Conservation (phyloP, 2,329 filamentous ascomycete species). For the Sclerotinia borealis region DNA sequence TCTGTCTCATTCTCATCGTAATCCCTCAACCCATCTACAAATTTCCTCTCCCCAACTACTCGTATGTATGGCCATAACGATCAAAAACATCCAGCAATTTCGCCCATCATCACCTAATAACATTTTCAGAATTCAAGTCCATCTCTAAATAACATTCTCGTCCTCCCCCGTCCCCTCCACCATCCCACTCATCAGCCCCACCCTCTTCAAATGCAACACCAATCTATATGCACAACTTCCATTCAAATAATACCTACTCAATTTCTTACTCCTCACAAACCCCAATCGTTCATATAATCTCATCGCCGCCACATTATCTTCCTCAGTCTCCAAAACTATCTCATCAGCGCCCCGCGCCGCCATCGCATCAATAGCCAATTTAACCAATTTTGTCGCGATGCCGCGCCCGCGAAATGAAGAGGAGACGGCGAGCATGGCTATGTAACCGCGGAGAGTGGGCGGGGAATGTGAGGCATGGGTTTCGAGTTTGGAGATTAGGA, state of each 20-base stretch:
- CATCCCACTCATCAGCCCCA: slow-evolving; percentile 26
- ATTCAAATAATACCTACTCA: slow-evolving; percentile 94
- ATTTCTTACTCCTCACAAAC: slow-evolving; percentile 83
- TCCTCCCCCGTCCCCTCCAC: background rate
- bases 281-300: slow-evolving; percentile 89
- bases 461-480: slow-evolving; percentile 76
- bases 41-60: background rate
- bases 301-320: slow-evolving; percentile 84
- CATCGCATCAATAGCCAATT: slow-evolving; percentile 89
- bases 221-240: slow-evolving; percentile 91
- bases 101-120: background rate
- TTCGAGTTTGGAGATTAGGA: slow-evolving; percentile 93
- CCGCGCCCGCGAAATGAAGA: slow-evolving; percentile 74
- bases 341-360: slow-evolving; percentile 77
- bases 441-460: slow-evolving; percentile 77
- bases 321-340: slow-evolving; percentile 92
- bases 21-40: background rate
- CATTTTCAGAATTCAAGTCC: background rate
- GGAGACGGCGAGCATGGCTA: slow-evolving; percentile 95
- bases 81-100: no score
- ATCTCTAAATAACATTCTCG: background rate
- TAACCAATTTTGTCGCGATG: slow-evolving; percentile 84
- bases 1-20: background rate
- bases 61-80: no score
- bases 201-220: slow-evolving; percentile 51